Conservation (phyloP, 2,329 filamentous ascomycete species). For the Polytolypa hystricis region DNA sequence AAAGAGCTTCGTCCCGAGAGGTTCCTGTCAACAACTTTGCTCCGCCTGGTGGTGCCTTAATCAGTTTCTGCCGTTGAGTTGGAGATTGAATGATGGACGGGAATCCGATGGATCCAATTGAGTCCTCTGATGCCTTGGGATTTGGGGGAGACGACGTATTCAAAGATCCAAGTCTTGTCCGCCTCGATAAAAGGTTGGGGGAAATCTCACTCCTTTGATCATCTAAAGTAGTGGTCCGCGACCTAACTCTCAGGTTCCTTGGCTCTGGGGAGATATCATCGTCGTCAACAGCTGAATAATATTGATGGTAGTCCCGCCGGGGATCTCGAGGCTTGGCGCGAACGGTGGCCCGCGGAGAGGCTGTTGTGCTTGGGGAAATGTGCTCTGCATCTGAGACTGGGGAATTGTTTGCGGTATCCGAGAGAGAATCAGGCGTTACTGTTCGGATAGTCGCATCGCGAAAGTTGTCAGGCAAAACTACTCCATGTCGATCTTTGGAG, state of each 20-base stretch:
- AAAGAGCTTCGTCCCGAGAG: constrained; percentile 20
- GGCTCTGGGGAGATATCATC: constrained; percentile 23
- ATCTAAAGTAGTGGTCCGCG: constrained; percentile 31
- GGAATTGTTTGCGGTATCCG: constrained; percentile 26
- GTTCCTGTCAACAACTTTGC: constrained; percentile 18
- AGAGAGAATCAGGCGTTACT: constrained; percentile 35
- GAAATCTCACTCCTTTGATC: constrained; percentile 31
- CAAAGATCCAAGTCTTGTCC: constrained; percentile 30
- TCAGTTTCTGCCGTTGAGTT: constrained; percentile 25
- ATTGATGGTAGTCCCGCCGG: constrained; percentile 22
- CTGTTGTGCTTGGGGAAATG: constrained; percentile 20
- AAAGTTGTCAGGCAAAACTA: constrained; percentile 36
- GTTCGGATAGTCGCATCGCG: constrained; percentile 35
- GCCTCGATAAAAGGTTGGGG: constrained; percentile 21
- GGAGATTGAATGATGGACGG: constrained; percentile 37
- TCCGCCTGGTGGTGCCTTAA: constrained; percentile 22
- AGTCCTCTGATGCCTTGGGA: constrained; percentile 28
- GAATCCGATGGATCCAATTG: constrained; percentile 35
- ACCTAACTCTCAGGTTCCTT: constrained; percentile 27
- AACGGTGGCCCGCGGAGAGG: constrained; percentile 27
- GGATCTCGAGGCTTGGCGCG: constrained; percentile 23
- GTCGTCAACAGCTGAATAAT: constrained; percentile 23
- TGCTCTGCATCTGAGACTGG: constrained; percentile 28
- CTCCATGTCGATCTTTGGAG: constrained; percentile 36
- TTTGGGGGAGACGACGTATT: constrained; percentile 24